phyloP scores from a whole-genome alignment of 225 moss, liverwort and hornwort genomes.

The Sphagnum contortum region DNA sequence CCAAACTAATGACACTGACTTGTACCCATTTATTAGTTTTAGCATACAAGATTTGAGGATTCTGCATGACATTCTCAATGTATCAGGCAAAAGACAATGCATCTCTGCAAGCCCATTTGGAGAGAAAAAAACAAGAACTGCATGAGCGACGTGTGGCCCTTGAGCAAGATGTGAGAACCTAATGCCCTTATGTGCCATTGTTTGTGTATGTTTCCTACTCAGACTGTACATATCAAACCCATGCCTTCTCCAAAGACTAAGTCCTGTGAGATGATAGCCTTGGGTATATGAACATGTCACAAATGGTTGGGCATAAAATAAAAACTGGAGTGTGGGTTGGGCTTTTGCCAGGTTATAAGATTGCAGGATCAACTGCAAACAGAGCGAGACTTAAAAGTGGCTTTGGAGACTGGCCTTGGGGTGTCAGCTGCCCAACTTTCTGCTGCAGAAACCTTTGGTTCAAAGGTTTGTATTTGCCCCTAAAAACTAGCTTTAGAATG shows the following conservation, averaged over 20 bases:
- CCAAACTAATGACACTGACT: too few species aligned
- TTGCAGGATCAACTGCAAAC: slow-evolving; percentile 91
- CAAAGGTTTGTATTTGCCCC: slow-evolving; percentile 34
- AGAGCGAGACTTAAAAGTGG: slow-evolving; percentile 74
- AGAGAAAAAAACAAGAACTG: slow-evolving; percentile 87
- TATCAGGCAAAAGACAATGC: slow-evolving; percentile 80
- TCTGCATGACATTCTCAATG: neutral
- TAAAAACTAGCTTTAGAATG: too few species aligned
- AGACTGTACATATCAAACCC: too few species aligned
- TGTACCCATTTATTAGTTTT: neutral
- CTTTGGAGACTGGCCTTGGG: slow-evolving; percentile 82
- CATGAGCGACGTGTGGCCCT: slow-evolving; percentile 79
- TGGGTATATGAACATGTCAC: too few species aligned
- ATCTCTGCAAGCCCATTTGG: slow-evolving; percentile 80
- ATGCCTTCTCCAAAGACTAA: too few species aligned
- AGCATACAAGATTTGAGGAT: neutral
- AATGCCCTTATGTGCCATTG: too few species aligned
- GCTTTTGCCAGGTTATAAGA: slow-evolving; percentile 51
- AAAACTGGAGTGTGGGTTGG: too few species aligned
- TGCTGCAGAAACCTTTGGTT: slow-evolving; percentile 59
- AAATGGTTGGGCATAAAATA: too few species aligned
- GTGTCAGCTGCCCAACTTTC: slow-evolving; percentile 83
- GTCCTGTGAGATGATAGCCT: too few species aligned
- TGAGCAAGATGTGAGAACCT: slow-evolving; percentile 68
- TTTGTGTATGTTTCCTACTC: too few species aligned